Base-by-base conservation (phyloP, 805 yeast genomes). In the Cyberlindnera mississippiensis region DNA sequence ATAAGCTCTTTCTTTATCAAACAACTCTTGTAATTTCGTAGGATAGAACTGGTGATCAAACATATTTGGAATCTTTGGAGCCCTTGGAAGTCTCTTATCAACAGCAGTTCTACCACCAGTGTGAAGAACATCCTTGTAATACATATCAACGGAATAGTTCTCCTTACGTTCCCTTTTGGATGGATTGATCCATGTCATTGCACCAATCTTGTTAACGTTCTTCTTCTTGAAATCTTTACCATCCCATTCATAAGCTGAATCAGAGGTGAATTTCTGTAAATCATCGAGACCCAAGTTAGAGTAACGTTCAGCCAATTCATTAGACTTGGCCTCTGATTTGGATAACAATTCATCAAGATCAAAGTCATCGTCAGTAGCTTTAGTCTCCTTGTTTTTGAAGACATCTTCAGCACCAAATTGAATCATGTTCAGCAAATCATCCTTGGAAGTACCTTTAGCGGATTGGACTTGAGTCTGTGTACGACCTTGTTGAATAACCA, bases 21-120 rank as follows among this genome's bases (percentile, higher is more conserved):
- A 80, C 31, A 93, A 60, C 41, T 84, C 88, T 49, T 76, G 71
- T 35, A 93, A 66, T 57, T 85, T 75, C n/a, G 81, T 73, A 1
- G 96, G 88, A 61, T 75, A 86, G 55, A 93, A 87, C 63, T 93
- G 99, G 63, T 90, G 96, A 57, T 93, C 96, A 58, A 84, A 86
- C 30, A 87, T 70, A 44, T 79, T 80, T 46, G 85, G 68, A 53
- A 87, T 93, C 57, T 83, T 87, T 28, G 98, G 97, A 33, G 95
- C 86, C 48, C 75, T 77, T 14, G 95, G 93, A 2, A 82, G 84
- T 9, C 75, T 69, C 38, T 68, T 67, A 40, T 68, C 59, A 7
- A 59, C 53, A 0, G 63, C 37, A 0, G 80, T 59, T 53, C 85
- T 71, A 35, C 84, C 80, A 6, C 91, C 88, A 2, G 88, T 76